Base-by-base conservation (phyloP, 257 asterid genomes). In the Oldenlandia corymbosa region DNA sequence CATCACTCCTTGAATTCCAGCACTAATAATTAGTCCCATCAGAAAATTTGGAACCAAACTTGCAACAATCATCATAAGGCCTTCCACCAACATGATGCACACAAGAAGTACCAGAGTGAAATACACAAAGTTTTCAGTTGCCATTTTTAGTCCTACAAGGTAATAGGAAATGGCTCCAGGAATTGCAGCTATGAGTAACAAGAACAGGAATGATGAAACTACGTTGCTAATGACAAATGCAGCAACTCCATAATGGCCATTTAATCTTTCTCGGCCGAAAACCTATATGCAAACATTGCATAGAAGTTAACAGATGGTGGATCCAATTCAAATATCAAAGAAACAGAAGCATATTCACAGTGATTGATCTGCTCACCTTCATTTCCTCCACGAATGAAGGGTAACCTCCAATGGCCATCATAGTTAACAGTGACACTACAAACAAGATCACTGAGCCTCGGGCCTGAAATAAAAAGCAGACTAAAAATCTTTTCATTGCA, bases 11-110 rank as follows among this genome's bases (percentile, higher is more conserved):
- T 79, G 90, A 20, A 83, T 53, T 10, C 86, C 88, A 18, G 85
- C 85, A 2, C 85, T 86, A 42, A 61, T 78, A 0, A 81, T 75
- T 2, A 83, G 74, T 17, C 85, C 86, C 63, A 80, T 64, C 27
- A 83, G 84, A 71, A 86, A 84, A 72, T 84, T 84, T 4, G 94
- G 91, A 65, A 84, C 82, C 20, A 86, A 27, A 61, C 77, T 66
- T 1, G 88, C 88, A 2, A 86, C 88, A 5, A 79, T 76, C 88
- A 86, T 86, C 94, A 86, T 81, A 12, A 86, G 68, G 73, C 86
- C 82, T 79, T 86, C 94, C n/a, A 86, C 88, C 34, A 86, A 67
- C 88, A 81, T 74, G 77, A 83, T 80, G 69, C 86, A 81, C 5
- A 80, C 68, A 24, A 79, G 69, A 16, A 86, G 86, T 11, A 81